Percentiles rank a stretch among this genome's conserved stretches.
These are phyloP conservation scores for Clonostachys rhizophaga DNA, from an alignment of 2,329 filamentous ascomycete species.

Conservation along the genomic window DNA sequence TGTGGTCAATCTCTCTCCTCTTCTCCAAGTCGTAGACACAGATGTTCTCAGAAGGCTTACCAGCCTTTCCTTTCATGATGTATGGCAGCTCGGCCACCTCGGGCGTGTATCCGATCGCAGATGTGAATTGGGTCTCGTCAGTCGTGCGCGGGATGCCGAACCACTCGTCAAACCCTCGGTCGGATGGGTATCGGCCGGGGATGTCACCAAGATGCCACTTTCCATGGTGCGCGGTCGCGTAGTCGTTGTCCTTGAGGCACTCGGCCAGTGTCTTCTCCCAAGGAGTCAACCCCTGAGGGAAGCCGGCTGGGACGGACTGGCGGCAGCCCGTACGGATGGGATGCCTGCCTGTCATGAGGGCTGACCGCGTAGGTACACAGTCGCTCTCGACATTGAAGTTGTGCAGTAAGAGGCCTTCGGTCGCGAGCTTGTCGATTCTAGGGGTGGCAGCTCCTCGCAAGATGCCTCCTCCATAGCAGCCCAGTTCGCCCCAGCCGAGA, in stretches of 20 bases:
- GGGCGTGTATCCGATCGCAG: constrained; percentile 18
- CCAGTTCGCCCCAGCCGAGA: constrained; percentile 27
- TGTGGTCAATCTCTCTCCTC: constrained; percentile 20
- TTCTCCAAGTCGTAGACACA: constrained; percentile 22
- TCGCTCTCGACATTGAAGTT: constrained; percentile 31
- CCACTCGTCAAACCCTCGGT: constrained; percentile 29
- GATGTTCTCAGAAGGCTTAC: constrained; percentile 17
- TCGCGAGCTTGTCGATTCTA: constrained; percentile 22
- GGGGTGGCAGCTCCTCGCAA: constrained; percentile 24
- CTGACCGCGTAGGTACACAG: constrained; percentile 24
- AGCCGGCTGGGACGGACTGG: constrained; percentile 22
- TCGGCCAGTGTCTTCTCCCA: constrained; percentile 24
- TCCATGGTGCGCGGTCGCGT: constrained; percentile 22
- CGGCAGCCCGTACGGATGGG: constrained; percentile 25
- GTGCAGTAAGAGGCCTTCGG: constrained; percentile 21
- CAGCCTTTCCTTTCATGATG: constrained; percentile 21
- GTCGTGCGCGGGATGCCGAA: constrained; percentile 27
- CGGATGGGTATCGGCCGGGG: constrained; percentile 23
- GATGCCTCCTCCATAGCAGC: constrained; percentile 22
- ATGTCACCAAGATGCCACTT: constrained; percentile 29
- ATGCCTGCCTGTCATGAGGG: constrained; percentile 25
- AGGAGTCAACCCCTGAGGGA: constrained; percentile 21
- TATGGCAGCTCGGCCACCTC: constrained; percentile 24
- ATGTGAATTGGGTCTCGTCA: constrained; percentile 27
- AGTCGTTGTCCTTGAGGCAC: constrained; percentile 16